Conservation (phyloP, 768 basidiomycete species). For the Termitomyces sp. region DNA sequence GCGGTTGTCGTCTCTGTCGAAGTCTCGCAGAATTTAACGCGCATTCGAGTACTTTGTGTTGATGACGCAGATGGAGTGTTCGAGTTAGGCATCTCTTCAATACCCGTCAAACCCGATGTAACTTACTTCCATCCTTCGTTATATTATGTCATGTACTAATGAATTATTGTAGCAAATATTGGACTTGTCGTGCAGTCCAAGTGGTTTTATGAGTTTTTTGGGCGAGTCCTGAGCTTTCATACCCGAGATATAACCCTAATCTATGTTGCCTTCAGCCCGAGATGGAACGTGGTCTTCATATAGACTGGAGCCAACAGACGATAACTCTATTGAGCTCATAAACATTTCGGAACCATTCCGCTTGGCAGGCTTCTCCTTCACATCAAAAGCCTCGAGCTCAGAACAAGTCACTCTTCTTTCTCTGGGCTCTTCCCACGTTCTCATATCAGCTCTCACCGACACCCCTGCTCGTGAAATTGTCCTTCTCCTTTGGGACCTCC, state of each 20-base stretch:
- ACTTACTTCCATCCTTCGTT: background rate
- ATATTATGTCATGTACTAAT: conserved; percentile 4
- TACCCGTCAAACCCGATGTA: conserved; percentile 28
- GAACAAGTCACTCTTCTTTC: conserved; percentile 35
- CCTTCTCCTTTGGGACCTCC: conserved; percentile 64
- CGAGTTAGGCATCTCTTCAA: conserved; percentile 20
- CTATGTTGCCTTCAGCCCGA: conserved; percentile 25
- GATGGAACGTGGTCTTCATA: conserved; percentile 38
- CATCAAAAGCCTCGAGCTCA: conserved; percentile 14
- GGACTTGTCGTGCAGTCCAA: conserved; percentile 35
- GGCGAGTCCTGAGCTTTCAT: conserved; percentile 26
- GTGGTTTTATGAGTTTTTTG: conserved; percentile 45
- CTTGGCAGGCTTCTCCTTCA: conserved; percentile 25
- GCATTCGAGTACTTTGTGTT: conserved; percentile 25
- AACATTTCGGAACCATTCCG: conserved; percentile 22
- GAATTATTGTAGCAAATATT: conserved; percentile 25
- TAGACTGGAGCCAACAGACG: conserved; percentile 22
- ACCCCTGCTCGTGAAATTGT: conserved; percentile 37
- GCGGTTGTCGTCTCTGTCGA: conserved; percentile 20
- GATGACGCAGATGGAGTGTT: conserved; percentile 25
- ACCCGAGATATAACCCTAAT: background rate
- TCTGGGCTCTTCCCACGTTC: conserved; percentile 50
- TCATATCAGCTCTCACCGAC: conserved; percentile 41
- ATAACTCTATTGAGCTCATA: conserved; percentile 18
- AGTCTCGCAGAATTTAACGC: conserved; percentile 18